A percentile compares a stretch with the other conserved stretches of the same genome.
phyloP scores from a whole-genome alignment of 2,329 filamentous ascomycete genomes.

The Trichoderma sp. region DNA sequence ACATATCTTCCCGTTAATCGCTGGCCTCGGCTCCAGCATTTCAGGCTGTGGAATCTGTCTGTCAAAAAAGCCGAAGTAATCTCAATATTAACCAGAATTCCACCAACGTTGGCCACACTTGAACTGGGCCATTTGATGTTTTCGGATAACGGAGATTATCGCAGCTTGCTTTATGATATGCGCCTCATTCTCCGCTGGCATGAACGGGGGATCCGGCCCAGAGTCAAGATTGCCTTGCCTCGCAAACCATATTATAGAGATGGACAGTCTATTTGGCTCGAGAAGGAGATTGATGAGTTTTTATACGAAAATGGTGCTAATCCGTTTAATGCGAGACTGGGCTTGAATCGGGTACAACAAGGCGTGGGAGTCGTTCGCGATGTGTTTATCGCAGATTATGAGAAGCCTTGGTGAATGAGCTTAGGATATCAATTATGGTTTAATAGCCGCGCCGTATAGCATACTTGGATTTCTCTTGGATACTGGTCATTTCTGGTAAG shows the following conservation, averaged over 20 bases:
- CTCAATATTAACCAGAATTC: neutral
- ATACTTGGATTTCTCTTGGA: neutral
- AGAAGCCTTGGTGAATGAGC: neutral
- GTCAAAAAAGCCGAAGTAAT: slow-evolving; percentile 31
- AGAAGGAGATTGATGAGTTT: neutral
- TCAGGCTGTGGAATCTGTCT: slow-evolving; percentile 34
- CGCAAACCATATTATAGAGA: neutral
- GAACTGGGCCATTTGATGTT: neutral
- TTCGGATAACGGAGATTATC: neutral
- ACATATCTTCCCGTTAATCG: slow-evolving; percentile 36
- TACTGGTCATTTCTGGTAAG: neutral
- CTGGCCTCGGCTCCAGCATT: slow-evolving; percentile 36
- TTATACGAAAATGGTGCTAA: neutral
- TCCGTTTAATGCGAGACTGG: neutral
- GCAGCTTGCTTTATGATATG: neutral
- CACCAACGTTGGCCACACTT: neutral
- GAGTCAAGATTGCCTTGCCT: neutral
- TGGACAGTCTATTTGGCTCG: neutral
- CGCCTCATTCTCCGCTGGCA: neutral
- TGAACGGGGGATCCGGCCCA: neutral
- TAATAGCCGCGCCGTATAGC: neutral
- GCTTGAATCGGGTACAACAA: neutral
- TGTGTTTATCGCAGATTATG: neutral
- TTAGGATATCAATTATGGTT: neutral
- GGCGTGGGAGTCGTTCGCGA: neutral